Evolutionary conservation across 495 filamentous ascomycete species (phyloP), one percentile per base, ranked within the genome.

Genomic region (Talaromyces ruber): DNA sequence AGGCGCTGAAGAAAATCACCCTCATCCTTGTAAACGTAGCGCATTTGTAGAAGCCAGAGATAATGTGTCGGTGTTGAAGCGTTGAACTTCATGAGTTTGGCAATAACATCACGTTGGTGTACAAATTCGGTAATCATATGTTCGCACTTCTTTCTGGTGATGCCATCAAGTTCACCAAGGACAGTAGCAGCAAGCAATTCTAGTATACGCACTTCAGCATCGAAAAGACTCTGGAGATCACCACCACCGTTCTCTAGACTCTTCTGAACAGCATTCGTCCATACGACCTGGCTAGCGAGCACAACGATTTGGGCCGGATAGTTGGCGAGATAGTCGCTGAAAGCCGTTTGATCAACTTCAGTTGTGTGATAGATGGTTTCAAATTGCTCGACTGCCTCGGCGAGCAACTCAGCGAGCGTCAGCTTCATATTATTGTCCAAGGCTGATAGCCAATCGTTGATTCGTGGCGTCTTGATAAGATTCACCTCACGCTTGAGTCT

Each of bases 71-170:
- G 79, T n/a, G 85, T 85, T 37, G 82, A 81, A 18, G 94, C 95
- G 60, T 86, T 86, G 54, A 83, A 80, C 55, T 86, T 81, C 59
- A 90, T 82, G 25, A 99, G 83, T 67, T 89, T 93, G 61, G 89
- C 86, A 63, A 96, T 94, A 37, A 88, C 82, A 72, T 98, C 94
- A 51, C 94, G 87, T 71, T 99, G 94, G 69, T 98, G 94, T 18
- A 99, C 94, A 71, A 93, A 97, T 71, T 99, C 94, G 12, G 95
- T 99, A 69, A 99, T 98, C 64, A 99, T 86, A 74, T 96, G 93
- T 71, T 99, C 94, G 75, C 92, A 98, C 80, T 96, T 97, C 83
- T 94, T 96, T 58, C 94, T 79, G 67, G 88, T 84, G 51, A 98
- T 86, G 1, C 89, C 74, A 63, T 96, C 92, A 18, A 98, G 81